phyloP scores from a whole-genome alignment of 2,329 filamentous ascomycete genomes.

The Metarhizium brunneum region DNA sequence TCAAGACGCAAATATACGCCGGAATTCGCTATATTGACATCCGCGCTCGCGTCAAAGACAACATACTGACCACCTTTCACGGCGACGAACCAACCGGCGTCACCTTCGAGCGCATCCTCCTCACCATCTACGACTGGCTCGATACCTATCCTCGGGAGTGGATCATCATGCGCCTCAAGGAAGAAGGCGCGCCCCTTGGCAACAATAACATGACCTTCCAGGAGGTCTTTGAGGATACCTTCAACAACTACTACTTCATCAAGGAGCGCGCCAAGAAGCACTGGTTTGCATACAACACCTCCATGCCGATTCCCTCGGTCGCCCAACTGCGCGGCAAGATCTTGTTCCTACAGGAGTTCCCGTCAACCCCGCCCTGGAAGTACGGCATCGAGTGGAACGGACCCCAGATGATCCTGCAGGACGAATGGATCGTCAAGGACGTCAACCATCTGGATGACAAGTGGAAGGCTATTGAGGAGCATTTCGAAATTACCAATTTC shows the following conservation, averaged over 20 bases:
- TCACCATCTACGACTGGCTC: constrained; percentile 35
- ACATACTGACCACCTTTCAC: constrained; percentile 38
- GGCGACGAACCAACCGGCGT: constrained; percentile 34
- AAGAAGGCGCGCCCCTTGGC: constrained; percentile 32
- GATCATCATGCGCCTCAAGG: constrained; percentile 41
- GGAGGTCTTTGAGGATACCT: constrained; percentile 33
- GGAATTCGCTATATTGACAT: constrained; percentile 43
- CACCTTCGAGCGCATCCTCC: constrained; percentile 32
- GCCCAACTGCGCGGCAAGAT: constrained; percentile 35
- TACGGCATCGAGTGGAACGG: constrained; percentile 38
- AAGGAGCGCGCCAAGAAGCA: constrained; percentile 24
- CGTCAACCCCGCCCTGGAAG: not conserved
- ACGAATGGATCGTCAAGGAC: constrained; percentile 35
- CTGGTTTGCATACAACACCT: constrained; percentile 24
- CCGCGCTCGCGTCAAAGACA: constrained; percentile 32
- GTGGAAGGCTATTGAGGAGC: constrained; percentile 33
- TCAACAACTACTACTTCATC: constrained; percentile 24
- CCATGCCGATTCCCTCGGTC: constrained; percentile 30
- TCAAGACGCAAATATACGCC: constrained; percentile 33
- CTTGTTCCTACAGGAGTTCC: constrained; percentile 37
- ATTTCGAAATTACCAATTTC: constrained; percentile 28
- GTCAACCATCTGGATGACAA: constrained; percentile 34
- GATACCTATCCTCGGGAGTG: constrained; percentile 33
- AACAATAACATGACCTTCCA: constrained; percentile 31
- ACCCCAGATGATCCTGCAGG: constrained; percentile 35